phyloP scores from a whole-genome alignment of 179 eudicot genomes.

The Silene coronaria region DNA sequence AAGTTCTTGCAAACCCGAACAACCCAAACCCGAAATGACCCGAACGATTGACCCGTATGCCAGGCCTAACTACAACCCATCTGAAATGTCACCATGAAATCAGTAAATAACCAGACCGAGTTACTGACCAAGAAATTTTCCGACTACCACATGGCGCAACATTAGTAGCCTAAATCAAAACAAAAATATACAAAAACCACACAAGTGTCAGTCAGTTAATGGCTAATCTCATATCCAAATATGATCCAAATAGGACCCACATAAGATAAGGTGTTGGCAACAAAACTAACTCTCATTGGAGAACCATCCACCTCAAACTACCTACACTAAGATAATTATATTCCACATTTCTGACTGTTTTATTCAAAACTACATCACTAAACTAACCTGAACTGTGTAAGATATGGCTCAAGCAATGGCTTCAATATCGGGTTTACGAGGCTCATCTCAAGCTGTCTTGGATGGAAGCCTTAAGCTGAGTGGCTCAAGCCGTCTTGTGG shows the following conservation, averaged over 20 bases:
- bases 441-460: conserved; percentile 57
- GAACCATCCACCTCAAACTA: conserved; percentile 31
- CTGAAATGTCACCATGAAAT: no score
- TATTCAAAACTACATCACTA: neutral
- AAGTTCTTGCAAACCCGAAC: no score
- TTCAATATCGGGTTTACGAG: conserved; percentile 69
- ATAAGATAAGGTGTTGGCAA: conserved; percentile 39
- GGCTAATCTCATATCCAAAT: conserved; percentile 41
- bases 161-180: neutral
- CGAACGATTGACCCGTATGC: no score
- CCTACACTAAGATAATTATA: conserved; percentile 17
- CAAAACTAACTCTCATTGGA: conserved; percentile 10
- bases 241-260: conserved; percentile 34
- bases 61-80: no score
- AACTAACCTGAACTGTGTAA: neutral
- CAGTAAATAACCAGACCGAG: no score
- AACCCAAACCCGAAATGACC: no score
- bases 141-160: conserved; percentile 26
- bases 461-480: conserved; percentile 72
- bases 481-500: conserved; percentile 42
- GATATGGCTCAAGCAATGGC: conserved; percentile 85
- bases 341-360: conserved; percentile 24
- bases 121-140: neutral
- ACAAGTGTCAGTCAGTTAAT: conserved; percentile 33
- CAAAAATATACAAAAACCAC: conserved; percentile 2